Evolutionary conservation across 2,329 filamentous ascomycete genomes (phyloP).

Genomic region (Albophoma yamanashiensis): DNA sequence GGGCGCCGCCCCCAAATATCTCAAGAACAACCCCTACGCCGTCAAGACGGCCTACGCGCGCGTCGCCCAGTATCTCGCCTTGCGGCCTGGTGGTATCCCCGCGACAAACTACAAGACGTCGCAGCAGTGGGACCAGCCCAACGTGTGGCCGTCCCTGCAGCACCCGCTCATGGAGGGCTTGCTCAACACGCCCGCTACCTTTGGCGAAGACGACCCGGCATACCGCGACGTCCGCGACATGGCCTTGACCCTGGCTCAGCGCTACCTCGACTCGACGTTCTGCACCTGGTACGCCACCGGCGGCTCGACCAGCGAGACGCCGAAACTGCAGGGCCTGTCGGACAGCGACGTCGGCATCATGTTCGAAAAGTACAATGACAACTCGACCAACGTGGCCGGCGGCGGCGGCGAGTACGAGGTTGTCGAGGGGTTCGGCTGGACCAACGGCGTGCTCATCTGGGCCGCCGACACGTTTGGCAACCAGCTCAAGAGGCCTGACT

Average conservation of each 20-base stretch:
- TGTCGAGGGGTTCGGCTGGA: conserved; percentile 62
- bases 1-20: conserved; percentile 45
- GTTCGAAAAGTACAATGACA: conserved; percentile 60
- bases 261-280: conserved; percentile 57
- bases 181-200: conserved; percentile 46
- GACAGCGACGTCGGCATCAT: conserved; percentile 43
- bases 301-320: conserved; percentile 42
- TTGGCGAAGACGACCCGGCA: conserved; percentile 39
- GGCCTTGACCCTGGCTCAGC: conserved; percentile 48
- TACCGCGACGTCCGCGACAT: conserved; percentile 44
- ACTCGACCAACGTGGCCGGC: conserved; percentile 48
- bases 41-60: conserved; percentile 43
- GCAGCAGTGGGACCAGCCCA: conserved; percentile 62
- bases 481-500: conserved; percentile 43
- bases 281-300: conserved; percentile 62
- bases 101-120: conserved; percentile 50
- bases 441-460: conserved; percentile 59
- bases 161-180: conserved; percentile 54
- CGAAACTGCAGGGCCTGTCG: conserved; percentile 35
- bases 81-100: conserved; percentile 44
- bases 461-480: conserved; percentile 50
- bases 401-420: conserved; percentile 59
- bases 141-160: conserved; percentile 59
- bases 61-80: conserved; percentile 40
- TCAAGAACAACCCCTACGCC: conserved; percentile 48